Evolutionary conservation across 768 basidiomycete species (phyloP).

Genomic region (Russula virescens): DNA sequence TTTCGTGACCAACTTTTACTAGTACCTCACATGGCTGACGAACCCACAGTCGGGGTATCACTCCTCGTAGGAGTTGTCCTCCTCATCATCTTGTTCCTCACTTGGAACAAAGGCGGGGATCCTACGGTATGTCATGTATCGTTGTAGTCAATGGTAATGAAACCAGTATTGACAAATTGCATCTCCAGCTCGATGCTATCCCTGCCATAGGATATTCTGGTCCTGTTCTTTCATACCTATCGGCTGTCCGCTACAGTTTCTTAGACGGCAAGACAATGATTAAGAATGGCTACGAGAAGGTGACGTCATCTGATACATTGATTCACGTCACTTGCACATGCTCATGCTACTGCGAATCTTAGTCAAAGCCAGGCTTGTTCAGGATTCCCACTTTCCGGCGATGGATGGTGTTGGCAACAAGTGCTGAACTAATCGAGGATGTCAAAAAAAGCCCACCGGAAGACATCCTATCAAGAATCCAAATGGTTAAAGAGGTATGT

Average conservation of each 20-base stretch:
- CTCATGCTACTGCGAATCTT: neutral
- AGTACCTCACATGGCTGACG: neutral
- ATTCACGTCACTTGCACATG: too few relatives aligned
- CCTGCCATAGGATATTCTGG: too few relatives aligned
- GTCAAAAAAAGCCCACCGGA: neutral
- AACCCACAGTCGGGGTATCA: neutral
- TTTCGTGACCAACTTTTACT: too few relatives aligned
- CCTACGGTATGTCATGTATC: neutral
- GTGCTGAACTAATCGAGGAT: too few relatives aligned
- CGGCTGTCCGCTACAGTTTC: constrained; percentile 1
- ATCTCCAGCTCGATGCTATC: too few relatives aligned
- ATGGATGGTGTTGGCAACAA: too few relatives aligned
- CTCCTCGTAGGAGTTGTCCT: neutral
- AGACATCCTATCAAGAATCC: neutral
- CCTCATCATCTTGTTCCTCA: neutral
- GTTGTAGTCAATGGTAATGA: constrained; percentile 13
- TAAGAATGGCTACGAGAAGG: constrained; percentile 5
- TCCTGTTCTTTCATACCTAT: constrained; percentile 29
- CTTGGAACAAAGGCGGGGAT: neutral
- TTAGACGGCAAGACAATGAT: neutral
- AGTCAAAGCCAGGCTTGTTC: too few relatives aligned
- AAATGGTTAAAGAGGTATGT: neutral
- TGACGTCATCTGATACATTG: neutral
- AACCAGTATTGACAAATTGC: too few relatives aligned
- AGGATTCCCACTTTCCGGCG: too few relatives aligned